phyloP scores from a whole-genome alignment of 805 yeast species.

The Clavispora vitiphila region DNA sequence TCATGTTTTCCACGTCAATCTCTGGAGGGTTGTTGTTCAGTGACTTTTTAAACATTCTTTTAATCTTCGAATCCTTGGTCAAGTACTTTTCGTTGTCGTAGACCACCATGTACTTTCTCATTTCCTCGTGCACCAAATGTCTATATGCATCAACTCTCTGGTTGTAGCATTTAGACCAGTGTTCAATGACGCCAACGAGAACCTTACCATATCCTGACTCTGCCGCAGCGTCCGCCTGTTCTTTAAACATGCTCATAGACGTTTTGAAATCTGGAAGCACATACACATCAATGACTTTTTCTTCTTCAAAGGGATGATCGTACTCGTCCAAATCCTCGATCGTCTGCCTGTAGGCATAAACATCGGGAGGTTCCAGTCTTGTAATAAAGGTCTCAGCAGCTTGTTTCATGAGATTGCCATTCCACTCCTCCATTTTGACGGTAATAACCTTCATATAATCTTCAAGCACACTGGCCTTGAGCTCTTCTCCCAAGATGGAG shows the following conservation, averaged over 20 bases:
- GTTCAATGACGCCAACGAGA: slow-evolving; percentile 69
- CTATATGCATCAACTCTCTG: slow-evolving; percentile 63
- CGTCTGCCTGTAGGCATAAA: slow-evolving; percentile 50
- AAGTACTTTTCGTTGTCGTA: slow-evolving; percentile 35
- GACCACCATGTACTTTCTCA: slow-evolving; percentile 36
- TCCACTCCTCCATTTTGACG: slow-evolving; percentile 81
- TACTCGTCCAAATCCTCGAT: slow-evolving; percentile 36
- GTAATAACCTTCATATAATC: slow-evolving; percentile 75
- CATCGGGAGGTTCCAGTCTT: slow-evolving; percentile 70
- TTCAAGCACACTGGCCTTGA: slow-evolving; percentile 65
- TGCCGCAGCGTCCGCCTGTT: slow-evolving; percentile 84
- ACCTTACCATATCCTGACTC: slow-evolving; percentile 79
- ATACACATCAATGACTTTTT: slow-evolving; percentile 41
- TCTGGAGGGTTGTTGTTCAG: slow-evolving; percentile 10
- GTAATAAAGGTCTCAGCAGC: slow-evolving; percentile 61
- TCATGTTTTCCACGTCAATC: slow-evolving; percentile 35
- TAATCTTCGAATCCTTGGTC: slow-evolving; percentile 41
- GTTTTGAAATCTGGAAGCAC: slow-evolving; percentile 76
- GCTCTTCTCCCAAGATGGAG: slow-evolving; percentile 64
- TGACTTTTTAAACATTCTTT: slow-evolving; percentile 28
- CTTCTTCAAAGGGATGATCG: slow-evolving; percentile 28
- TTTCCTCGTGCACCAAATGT: slow-evolving; percentile 43
- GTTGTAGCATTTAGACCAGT: slow-evolving; percentile 58
- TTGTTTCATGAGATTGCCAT: slow-evolving; percentile 57
- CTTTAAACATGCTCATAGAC: slow-evolving; percentile 78